Evolutionary conservation across 495 filamentous ascomycete species (phyloP).

Genomic region (Podospora comata): DNA sequence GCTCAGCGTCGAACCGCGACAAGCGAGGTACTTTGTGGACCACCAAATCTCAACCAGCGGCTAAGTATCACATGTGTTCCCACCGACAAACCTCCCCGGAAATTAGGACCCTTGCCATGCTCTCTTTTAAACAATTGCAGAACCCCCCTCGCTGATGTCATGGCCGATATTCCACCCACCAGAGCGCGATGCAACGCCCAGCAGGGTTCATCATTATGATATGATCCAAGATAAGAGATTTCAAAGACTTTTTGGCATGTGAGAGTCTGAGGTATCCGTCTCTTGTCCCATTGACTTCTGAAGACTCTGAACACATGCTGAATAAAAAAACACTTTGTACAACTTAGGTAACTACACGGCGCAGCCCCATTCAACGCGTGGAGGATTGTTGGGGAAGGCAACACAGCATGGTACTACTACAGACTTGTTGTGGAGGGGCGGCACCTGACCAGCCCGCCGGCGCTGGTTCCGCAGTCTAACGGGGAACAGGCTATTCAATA

Average conservation of each 20-base stretch:
- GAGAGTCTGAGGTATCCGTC: background rate
- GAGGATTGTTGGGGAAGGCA: constrained; percentile 11
- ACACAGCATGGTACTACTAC: background rate
- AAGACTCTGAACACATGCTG: background rate
- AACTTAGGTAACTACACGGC: background rate
- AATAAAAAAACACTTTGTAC: background rate
- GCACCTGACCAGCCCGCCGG: constrained; percentile 6
- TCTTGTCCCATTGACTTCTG: background rate
- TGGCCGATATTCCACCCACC: constrained; percentile 12
- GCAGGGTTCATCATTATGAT: background rate
- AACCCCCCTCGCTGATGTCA: constrained; percentile 30
- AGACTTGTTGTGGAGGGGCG: background rate
- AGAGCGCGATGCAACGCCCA: background rate
- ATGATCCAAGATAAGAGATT: background rate
- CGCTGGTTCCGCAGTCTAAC: constrained; percentile 6
- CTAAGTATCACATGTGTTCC: constrained; percentile 14
- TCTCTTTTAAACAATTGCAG: background rate
- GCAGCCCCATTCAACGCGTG: constrained; percentile 3
- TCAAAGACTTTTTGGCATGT: background rate
- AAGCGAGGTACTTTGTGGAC: constrained; percentile 18
- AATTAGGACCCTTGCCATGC: constrained; percentile 22
- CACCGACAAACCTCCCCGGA: constrained; percentile 16
- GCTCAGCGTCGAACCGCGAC: constrained; percentile 18
- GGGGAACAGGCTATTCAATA: background rate
- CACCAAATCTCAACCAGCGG: constrained; percentile 9